Base-by-base conservation (phyloP, 1,139 yeast genomes). In the Blastobotrys buckinghamii region DNA sequence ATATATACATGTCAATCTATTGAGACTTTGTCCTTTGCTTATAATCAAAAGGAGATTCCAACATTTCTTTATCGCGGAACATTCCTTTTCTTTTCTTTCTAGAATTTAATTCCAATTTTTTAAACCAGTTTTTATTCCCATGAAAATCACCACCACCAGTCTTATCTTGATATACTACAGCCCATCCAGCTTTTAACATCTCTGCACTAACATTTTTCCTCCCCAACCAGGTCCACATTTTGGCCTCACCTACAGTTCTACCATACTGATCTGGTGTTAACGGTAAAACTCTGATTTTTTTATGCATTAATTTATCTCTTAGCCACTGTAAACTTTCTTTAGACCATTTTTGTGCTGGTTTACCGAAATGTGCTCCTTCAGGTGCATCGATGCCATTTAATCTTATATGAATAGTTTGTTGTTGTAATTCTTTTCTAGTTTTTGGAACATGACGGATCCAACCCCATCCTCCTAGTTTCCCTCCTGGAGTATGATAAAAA, bases 341-440 rank as follows among this genome's bases (percentile, higher is more conserved):
- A 30, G 95, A 79, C 61, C 69, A 84, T 0, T 95, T 95, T 63
- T 92, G 98, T 0, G 96, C 85, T 0, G 95, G 90, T 55, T 85
- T 85, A 1, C 99, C 99, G 68, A 88, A 92, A 70, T 92, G 97
- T 1, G 95, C 79, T 39, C 95, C 70, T 63, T 92, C 99, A 1
- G 99, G 99, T 0, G 99, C 98, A 72, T 92, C 99, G n/a, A 92
- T 82, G 0, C 97, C 99, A 65, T 95, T 85, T 30, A 92, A 68
- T 44, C 99, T 72, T 13, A 94, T 78, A 67, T 78, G 74, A 59
- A 75, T 49, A 61, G 71, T 67, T 44, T 61, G 59, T 33, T 41
- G 40, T 6, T 45, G 39, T 6, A 42, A 27, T 27, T 60, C 60
- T 20, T 70, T 56, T 24, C 63, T 65, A 54, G 73, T 73, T 6